Evolutionary conservation across 345 rosid species (phyloP), one percentile per base, ranked within the genome.

Genomic region (Citrus sp.): DNA sequence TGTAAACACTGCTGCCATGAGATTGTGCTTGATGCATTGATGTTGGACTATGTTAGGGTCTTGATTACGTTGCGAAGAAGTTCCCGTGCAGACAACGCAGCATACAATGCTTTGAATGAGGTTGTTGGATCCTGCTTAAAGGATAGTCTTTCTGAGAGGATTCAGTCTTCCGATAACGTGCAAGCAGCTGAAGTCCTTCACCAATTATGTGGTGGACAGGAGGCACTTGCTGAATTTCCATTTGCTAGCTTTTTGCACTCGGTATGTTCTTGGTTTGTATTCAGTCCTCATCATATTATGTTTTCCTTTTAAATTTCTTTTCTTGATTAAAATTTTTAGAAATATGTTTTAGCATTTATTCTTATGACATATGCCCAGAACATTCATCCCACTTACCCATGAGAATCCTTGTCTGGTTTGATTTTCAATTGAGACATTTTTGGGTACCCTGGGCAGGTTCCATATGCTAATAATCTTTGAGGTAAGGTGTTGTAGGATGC

Each of bases 181-280:
- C 75, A 24, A 78, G 77, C 87, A 78, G 68, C 27, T 65, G 86
- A 76, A 71, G 77, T 78, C 77, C 80, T 83, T 62, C 89, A 79
- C 42, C 85, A 87, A 81, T 76, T 96, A 80, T 85, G 89, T 51
- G 87, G 86, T 77, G 90, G 86, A 77, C 91, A 90, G 83, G 92
- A 90, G 81, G 92, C 99, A 59, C 91, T 96, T 51, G 97, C 97
- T 77, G 98, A 94, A 87, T 96, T 96, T 82, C 99, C 99, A 67
- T 89, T 75, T 74, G 94, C 97, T 70, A 89, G 97, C 87, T 91
- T 94, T 84, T 85, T 96, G 64, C 91, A 92, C 78, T 78, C 89
- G 90, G 99, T 94, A 91, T 74, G 66, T 35, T 61, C 63, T 80
- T 77, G 64, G 37, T 78, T 55, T 67, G 8, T 70, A n/a, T 58